Evolutionary conservation across 192 early-diverging fungal species (phyloP).

Genomic region (Obelidium mucronatum): DNA sequence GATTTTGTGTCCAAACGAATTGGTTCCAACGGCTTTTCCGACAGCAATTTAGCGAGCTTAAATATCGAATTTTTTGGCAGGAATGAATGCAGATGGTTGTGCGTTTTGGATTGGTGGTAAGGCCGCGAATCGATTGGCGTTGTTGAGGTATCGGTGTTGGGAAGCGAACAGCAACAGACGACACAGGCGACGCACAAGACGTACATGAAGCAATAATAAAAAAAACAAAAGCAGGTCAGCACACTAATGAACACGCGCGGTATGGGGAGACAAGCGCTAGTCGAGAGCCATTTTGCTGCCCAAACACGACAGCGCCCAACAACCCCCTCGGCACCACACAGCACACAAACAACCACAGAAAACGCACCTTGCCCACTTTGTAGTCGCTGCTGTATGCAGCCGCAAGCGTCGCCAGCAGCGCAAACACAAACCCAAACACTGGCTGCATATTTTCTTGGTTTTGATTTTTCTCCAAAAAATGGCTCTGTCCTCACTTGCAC

Average conservation of each 20-base stretch:
- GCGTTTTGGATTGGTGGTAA: neutral
- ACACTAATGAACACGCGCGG: too few relatives aligned
- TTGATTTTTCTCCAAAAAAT: neutral
- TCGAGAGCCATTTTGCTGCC: too few relatives aligned
- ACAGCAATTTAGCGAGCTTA: slow-evolving; percentile 23
- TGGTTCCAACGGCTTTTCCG: slow-evolving; percentile 36
- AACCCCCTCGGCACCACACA: too few relatives aligned
- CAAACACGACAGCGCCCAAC: too few relatives aligned
- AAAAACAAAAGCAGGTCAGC: too few relatives aligned
- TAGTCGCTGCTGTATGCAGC: slow-evolving; percentile 16
- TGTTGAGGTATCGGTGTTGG: neutral
- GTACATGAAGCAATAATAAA: too few relatives aligned
- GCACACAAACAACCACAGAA: too few relatives aligned
- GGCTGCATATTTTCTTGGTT: neutral
- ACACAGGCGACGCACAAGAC: neutral
- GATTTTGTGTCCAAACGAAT: slow-evolving; percentile 63
- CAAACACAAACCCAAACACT: neutral
- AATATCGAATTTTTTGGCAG: too few relatives aligned
- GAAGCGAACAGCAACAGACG: neutral
- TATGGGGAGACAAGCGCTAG: too few relatives aligned
- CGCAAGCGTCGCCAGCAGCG: neutral
- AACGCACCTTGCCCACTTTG: slow-evolving; percentile 27
- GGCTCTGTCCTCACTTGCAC: neutral
- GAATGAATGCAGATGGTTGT: neutral
- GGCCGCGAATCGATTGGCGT: neutral